Evolutionary conservation across 306 rosid genomes (phyloP), one percentile per base, ranked within the genome.

Genomic region (Pterocarpus macrocarpus): DNA sequence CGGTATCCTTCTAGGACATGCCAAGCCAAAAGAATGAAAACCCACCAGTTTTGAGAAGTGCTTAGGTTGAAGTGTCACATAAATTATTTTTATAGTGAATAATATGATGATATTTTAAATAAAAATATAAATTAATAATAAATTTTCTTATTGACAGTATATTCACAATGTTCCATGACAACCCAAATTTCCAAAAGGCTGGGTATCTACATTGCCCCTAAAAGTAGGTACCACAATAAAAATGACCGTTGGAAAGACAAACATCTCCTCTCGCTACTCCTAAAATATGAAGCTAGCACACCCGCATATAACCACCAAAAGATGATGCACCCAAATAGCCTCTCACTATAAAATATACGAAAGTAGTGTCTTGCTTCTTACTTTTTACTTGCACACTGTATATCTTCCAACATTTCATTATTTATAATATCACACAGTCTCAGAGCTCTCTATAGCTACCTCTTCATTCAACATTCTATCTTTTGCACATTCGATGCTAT

Each of bases 211-310:
- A 10, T 44, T 68, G 47, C 81, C 57, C 80, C 76, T 7, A 52
- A 33, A 71, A 16, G 71, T 36, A 33, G 61, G 50, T 14, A 53
- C 8, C 39, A 49, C 22, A 4, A 57, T 45, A 84, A 82, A 88
- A 75, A 77, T 80, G 91, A 88, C 94, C 97, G 94, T 92, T 92
- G 80, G 87, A 76, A 73, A 62, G 13, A 41, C 72, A 72, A 10
- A 15, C 2, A 15, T 61, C 57, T 32, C 2, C 33, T 78, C 43
- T 78, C 43, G 61, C 9, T 63, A 1, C 28, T 41, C 61, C 38
- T 62, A 58, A 67, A 71, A 8, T 14, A 35, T 6, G 59, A 13
- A 62, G 0, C 8, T 16, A 49, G 15, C 49, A 4, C 7, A 34
- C 4, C 0, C 3, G 2, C 4, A 11, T 9, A 61, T 17, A 22